Conservation (phyloP, 202 grass and related monocot genomes). For the Sporobolus alterniflorus region DNA sequence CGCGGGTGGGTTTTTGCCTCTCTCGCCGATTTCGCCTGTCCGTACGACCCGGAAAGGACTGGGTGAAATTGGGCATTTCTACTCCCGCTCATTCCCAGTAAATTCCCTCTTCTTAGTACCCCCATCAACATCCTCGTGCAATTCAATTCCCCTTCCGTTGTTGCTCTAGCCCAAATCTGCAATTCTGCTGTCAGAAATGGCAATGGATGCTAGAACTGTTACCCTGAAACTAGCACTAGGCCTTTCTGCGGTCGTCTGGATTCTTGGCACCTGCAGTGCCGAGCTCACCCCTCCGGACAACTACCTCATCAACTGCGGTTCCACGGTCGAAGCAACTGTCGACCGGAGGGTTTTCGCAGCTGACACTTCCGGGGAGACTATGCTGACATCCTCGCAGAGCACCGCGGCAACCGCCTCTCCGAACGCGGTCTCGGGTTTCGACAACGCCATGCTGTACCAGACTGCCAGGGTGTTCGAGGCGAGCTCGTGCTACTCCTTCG, state of each 20-base stretch:
- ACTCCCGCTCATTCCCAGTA: background rate
- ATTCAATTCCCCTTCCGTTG: background rate
- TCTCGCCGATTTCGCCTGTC: background rate
- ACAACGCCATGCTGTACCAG: conserved; percentile 44
- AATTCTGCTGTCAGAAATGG: background rate
- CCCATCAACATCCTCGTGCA: background rate
- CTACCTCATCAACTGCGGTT: conserved; percentile 84
- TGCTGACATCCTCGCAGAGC: conserved; percentile 46
- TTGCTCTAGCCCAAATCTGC: background rate
- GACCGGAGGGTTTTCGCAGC: conserved; percentile 54
- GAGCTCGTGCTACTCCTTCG: conserved; percentile 65
- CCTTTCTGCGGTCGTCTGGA: conserved; percentile 26
- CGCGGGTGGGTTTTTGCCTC: too few relatives aligned
- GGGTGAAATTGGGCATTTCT: background rate
- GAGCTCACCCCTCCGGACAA: conserved; percentile 83
- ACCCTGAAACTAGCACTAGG: background rate
- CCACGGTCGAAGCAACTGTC: conserved; percentile 38
- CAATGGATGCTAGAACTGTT: conserved; percentile 5
- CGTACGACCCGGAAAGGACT: background rate
- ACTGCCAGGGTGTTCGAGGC: conserved; percentile 58
- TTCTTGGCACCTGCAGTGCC: conserved; percentile 36
- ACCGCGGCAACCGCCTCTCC: conserved; percentile 35
- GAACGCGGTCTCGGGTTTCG: conserved; percentile 30
- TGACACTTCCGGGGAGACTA: conserved; percentile 41
- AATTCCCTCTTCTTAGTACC: background rate